Conservation (phyloP, 2,329 filamentous ascomycete species). For the Calonectria montana region DNA sequence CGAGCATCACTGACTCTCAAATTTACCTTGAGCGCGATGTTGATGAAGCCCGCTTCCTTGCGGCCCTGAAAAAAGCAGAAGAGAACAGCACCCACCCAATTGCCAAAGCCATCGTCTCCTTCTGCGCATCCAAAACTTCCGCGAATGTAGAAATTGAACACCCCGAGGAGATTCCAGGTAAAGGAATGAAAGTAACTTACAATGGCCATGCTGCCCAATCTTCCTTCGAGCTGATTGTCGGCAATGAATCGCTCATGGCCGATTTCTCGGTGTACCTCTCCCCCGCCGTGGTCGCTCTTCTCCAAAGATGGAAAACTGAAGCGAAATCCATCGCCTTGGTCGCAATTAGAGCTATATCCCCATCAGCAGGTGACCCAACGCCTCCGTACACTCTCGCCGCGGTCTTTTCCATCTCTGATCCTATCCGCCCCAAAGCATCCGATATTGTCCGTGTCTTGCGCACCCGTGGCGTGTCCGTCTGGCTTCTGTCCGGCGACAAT, state of each 20-base stretch:
- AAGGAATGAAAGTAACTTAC: conserved; percentile 73
- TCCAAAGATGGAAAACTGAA: conserved; percentile 69
- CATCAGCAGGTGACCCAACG: not conserved
- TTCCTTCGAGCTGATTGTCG: conserved; percentile 68
- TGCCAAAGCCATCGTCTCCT: conserved; percentile 75
- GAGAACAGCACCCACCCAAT: conserved; percentile 80
- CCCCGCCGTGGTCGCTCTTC: conserved; percentile 44
- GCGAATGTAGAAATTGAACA: conserved; percentile 48
- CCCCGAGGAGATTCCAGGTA: conserved; percentile 77
- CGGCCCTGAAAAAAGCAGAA: conserved; percentile 72
- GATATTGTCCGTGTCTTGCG: conserved; percentile 74
- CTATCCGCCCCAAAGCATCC: conserved; percentile 79
- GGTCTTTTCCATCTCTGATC: conserved; percentile 82
- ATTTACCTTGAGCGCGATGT: conserved; percentile 50
- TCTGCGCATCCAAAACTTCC: conserved; percentile 60
- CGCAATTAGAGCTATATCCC: conserved; percentile 54
- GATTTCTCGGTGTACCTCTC: conserved; percentile 58
- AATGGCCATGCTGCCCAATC: conserved; percentile 26
- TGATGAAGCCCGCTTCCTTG: conserved; percentile 46
- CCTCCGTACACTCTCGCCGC: conserved; percentile 65
- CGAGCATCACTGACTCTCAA: conserved; percentile 70
- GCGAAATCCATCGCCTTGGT: conserved; percentile 73
- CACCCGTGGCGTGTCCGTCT: conserved; percentile 77
- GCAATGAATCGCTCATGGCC: conserved; percentile 76
- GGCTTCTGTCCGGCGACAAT: conserved; percentile 95